phyloP scores from a whole-genome alignment of 176 grass and related monocot genomes.

The Areca catechu region DNA sequence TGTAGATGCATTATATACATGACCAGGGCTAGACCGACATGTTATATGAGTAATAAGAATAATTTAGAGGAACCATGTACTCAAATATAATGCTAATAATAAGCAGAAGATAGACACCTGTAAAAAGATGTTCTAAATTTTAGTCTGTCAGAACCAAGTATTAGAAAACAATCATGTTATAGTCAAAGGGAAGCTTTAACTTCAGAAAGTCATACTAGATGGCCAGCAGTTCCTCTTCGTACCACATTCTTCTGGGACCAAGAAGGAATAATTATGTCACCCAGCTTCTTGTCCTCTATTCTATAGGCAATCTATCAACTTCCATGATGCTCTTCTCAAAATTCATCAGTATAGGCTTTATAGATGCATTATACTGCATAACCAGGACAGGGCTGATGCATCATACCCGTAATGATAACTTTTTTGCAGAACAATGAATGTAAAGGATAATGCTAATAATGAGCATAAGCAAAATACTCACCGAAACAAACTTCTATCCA shows the following conservation, averaged over 20 bases:
- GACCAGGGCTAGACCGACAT: background rate
- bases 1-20: background rate
- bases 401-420: background rate
- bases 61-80: background rate
- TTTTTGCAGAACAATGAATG: background rate
- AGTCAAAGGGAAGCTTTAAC: too few relatives aligned
- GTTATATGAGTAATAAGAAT: slow-evolving; percentile 11
- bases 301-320: slow-evolving; percentile 19
- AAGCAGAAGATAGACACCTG: slow-evolving; percentile 4
- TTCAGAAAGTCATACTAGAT: background rate
- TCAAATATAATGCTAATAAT: slow-evolving; percentile 20
- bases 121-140: background rate
- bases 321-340: slow-evolving; percentile 20
- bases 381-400: background rate
- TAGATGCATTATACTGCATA: background rate
- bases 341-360: slow-evolving; percentile 12
- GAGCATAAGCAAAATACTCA: slow-evolving; percentile 4
- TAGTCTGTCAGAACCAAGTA: too few relatives aligned
- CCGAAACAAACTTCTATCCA: background rate
- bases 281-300: slow-evolving; percentile 6
- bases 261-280: slow-evolving; percentile 1
- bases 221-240: background rate
- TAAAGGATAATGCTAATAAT: slow-evolving; percentile 15
- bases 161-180: too few relatives aligned
- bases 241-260: slow-evolving; percentile 35